Evolutionary conservation across 495 filamentous ascomycete genomes (phyloP), one percentile per base, ranked within the genome.

Genomic region (Elaphomyces granulatus): DNA sequence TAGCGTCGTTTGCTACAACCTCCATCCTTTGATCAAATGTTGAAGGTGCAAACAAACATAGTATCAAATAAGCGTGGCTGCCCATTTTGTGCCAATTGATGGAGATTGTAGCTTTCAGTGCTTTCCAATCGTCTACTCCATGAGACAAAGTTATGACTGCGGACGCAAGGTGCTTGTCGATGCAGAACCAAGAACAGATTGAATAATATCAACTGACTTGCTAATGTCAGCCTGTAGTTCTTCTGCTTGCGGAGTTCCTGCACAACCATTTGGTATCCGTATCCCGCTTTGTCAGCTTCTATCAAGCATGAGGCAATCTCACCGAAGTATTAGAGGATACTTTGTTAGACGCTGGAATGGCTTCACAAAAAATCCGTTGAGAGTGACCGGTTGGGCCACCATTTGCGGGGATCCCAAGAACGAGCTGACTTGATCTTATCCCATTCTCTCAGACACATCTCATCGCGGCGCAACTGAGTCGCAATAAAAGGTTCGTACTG

Each of bases 121-220:
- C 78, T 55, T 94, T 96, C 90, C 90, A 98, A 55, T 98, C 90
- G 50, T 95, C 90, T 1, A 98, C 90, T n/a, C 87, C 71, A 28
- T 64, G 59, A 40, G 76, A 75, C 12, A 98, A 66, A 34, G 95
- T 90, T 38, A 76, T 71, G 15, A 94, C 66, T 8, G 87, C 86
- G 41, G 83, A 76, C 32, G 72, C 63, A 38, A 90, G 67, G 37
- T 94, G 75, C 52, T 92, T 84, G 35, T 81, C 81, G 50, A 93
- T 3, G 90, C 87, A 42, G 77, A 74, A 45, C 80, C 72, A 10
- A 98, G 67, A 1, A 87, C 78, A 33, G 77, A 70, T 33, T 81
- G 77, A 32, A 87, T 81, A 17, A 80, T 78, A 40, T 79, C 74
- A 36, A 84, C 79, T 12, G 87, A 87, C 2, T 66, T 63, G 1